A percentile compares a stretch with the other conserved stretches of the same genome.
Evolutionary conservation across 2,329 filamentous ascomycete genomes (phyloP).

Genomic region (Penicillium sp.): DNA sequence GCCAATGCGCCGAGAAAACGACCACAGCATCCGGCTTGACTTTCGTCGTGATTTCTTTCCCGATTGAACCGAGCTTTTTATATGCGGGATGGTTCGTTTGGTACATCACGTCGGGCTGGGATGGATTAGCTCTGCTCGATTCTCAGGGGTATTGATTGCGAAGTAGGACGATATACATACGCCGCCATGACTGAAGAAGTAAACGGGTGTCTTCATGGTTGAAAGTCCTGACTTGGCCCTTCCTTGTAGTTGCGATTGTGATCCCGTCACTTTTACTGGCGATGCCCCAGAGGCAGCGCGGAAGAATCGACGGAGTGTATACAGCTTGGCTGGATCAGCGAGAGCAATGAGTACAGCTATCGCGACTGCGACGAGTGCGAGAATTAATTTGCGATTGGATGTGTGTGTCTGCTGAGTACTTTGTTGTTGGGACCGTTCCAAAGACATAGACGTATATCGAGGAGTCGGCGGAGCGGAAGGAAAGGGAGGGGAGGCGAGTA

Average conservation of each 20-base stretch:
- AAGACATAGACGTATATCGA: constrained; percentile 28
- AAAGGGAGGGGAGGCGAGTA: background rate
- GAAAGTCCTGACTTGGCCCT: no score
- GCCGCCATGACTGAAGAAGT: constrained; percentile 58
- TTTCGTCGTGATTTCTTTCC: constrained; percentile 70
- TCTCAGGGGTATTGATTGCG: no score
- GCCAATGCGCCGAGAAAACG: constrained; percentile 80
- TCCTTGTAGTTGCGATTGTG: no score
- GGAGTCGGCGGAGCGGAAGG: background rate
- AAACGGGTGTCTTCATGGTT: constrained; percentile 50
- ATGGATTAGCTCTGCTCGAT: no score
- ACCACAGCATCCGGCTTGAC: constrained; percentile 74
- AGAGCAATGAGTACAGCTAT: constrained; percentile 27
- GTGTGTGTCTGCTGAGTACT: background rate
- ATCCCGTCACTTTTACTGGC: constrained; percentile 9
- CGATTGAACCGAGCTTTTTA: constrained; percentile 65
- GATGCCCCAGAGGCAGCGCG: constrained; percentile 1
- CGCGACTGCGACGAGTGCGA: constrained; percentile 24
- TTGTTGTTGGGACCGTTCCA: constrained; percentile 11
- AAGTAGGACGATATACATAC: constrained; percentile 34
- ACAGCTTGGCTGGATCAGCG: constrained; percentile 33
- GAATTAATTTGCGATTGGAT: constrained; percentile 14
- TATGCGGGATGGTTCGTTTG: constrained; percentile 71
- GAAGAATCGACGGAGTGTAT: constrained; percentile 30
- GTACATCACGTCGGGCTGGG: constrained; percentile 68